Evolutionary conservation across 257 asterid genomes (phyloP).

Genomic region (Ilex aquifolium): DNA sequence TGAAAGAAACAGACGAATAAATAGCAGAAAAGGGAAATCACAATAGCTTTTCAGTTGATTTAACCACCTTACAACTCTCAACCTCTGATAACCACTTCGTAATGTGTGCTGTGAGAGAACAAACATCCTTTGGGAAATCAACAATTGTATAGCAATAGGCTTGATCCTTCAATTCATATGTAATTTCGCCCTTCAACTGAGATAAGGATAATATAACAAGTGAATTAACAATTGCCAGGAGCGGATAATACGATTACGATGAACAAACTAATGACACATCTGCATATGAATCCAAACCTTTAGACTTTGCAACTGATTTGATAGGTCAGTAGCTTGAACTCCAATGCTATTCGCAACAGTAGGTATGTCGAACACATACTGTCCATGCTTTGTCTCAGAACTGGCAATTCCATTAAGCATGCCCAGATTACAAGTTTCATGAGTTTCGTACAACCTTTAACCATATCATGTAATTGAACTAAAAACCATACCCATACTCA

Average conservation of each 20-base stretch:
- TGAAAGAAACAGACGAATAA: no score
- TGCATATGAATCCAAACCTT: conserved; percentile 48
- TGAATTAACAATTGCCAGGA: no score
- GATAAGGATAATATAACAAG: not conserved
- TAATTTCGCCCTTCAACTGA: conserved; percentile 80
- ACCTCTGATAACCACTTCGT: conserved; percentile 84
- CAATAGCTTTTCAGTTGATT: not conserved
- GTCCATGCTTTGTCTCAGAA: conserved; percentile 89
- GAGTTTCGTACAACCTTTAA: not conserved
- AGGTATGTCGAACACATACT: conserved; percentile 76
- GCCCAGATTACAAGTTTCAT: conserved; percentile 9
- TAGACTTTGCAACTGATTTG: conserved; percentile 62
- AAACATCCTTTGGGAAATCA: conserved; percentile 62
- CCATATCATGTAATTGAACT: not conserved
- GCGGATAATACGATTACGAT: no score
- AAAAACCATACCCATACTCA: conserved; percentile 21
- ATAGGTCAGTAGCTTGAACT: conserved; percentile 51
- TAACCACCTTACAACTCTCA: conserved; percentile 80
- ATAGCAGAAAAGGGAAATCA: no score
- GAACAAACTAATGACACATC: no score
- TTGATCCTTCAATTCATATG: conserved; percentile 87
- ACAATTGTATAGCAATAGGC: conserved; percentile 64
- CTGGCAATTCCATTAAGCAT: conserved; percentile 36
- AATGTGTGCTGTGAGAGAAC: conserved; percentile 65
- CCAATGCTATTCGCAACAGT: conserved; percentile 59